Evolutionary conservation across 108 stramenopile species (phyloP).

Genomic region (Craspedostauros australis): DNA sequence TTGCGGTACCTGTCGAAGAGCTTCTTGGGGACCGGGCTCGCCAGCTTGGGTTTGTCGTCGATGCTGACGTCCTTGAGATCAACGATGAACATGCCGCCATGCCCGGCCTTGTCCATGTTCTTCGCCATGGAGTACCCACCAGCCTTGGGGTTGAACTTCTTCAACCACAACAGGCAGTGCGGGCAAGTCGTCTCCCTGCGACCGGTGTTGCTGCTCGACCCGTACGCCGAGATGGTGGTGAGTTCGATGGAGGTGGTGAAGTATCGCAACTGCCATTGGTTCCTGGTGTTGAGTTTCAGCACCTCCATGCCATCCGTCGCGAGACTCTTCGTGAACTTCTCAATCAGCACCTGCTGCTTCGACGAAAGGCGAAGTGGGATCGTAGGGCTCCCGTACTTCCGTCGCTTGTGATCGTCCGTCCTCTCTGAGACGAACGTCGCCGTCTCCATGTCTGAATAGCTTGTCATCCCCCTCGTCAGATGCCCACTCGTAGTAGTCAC

Average conservation of each 20-base stretch:
- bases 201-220: conserved; percentile 14
- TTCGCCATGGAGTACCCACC: conserved; percentile 17
- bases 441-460: neutral
- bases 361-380: conserved; percentile 27
- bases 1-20: conserved; percentile 29
- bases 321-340: conserved; percentile 43
- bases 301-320: conserved; percentile 56
- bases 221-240: conserved; percentile 32
- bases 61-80: conserved; percentile 26
- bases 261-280: conserved; percentile 69
- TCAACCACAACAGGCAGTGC: conserved; percentile 36
- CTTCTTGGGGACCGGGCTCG: conserved; percentile 30
- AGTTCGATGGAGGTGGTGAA: conserved; percentile 69
- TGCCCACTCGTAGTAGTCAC: neutral
- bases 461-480: too few species aligned
- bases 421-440: neutral
- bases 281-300: conserved; percentile 70
- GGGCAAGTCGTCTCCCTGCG: conserved; percentile 30
- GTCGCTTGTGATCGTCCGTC: neutral
- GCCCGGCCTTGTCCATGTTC: conserved; percentile 34
- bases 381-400: conserved; percentile 2
- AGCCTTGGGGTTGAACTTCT: conserved; percentile 25
- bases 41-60: conserved; percentile 6
- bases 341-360: conserved; percentile 32
- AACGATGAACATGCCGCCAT: conserved; percentile 29